Conservation (phyloP, 2,329 filamentous ascomycete genomes). For the Teratosphaeria nubilosa region DNA sequence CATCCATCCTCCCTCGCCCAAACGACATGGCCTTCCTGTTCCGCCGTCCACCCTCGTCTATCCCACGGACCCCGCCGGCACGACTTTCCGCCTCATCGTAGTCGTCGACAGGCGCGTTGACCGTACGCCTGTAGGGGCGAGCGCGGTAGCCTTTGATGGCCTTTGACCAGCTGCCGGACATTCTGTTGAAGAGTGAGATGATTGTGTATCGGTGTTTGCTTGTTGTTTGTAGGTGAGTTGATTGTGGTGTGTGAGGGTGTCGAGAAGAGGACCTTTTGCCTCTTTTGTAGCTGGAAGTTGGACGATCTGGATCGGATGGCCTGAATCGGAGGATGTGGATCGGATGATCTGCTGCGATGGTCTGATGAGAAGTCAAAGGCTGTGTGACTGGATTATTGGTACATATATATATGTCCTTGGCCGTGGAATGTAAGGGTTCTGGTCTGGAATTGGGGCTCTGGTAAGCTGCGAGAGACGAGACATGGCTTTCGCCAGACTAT, state of each 20-base stretch:
- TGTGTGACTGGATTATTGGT: background rate
- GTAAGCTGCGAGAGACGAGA: background rate
- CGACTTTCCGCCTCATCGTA: too few relatives aligned
- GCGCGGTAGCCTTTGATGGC: background rate
- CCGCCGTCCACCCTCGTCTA: too few relatives aligned
- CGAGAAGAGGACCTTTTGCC: background rate
- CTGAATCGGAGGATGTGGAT: too few relatives aligned
- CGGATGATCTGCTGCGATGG: too few relatives aligned
- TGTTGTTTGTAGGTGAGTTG: background rate
- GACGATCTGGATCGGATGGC: too few relatives aligned
- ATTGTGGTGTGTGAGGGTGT: background rate
- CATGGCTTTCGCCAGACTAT: background rate
- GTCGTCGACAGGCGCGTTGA: too few relatives aligned
- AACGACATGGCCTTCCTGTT: too few relatives aligned
- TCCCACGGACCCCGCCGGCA: too few relatives aligned
- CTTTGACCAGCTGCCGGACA: background rate
- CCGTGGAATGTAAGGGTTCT: too few relatives aligned
- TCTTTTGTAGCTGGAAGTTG: background rate
- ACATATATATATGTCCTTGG: background rate
- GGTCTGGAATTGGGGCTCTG: too few relatives aligned
- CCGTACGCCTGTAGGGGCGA: too few relatives aligned
- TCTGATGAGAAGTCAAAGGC: background rate
- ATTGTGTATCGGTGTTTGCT: background rate
- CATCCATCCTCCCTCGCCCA: background rate
- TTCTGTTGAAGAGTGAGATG: background rate